Evolutionary conservation across 192 early-diverging fungal species (phyloP).

Genomic region (Umbelopsis sp.): DNA sequence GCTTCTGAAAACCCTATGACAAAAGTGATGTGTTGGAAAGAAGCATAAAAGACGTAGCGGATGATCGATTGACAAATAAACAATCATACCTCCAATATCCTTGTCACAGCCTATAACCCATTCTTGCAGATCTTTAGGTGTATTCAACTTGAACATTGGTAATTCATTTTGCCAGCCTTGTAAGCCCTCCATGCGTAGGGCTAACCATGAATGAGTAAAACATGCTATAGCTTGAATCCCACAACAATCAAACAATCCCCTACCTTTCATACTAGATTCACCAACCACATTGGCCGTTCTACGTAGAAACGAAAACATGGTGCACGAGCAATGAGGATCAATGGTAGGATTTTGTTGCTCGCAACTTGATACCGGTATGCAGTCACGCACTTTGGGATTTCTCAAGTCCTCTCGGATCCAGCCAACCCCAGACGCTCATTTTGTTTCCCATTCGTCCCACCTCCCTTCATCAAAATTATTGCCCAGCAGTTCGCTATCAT

Average conservation of each 20-base stretch:
- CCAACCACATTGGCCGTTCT: conserved; percentile 31
- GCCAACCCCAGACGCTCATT: not conserved
- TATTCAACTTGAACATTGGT: conserved; percentile 67
- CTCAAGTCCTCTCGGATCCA: not conserved
- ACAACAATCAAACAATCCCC: not conserved
- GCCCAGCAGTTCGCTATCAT: conserved; percentile 12
- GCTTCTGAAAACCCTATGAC: conserved; percentile 67
- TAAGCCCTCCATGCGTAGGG: conserved; percentile 40
- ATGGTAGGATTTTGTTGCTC: not conserved
- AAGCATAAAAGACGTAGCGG: not conserved
- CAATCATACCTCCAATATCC: conserved; percentile 76
- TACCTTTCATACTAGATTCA: conserved; percentile 36
- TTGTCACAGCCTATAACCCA: conserved; percentile 90
- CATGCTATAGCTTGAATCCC: not conserved
- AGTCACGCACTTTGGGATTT: too few species aligned
- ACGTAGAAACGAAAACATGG: conserved; percentile 36
- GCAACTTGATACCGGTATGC: too few species aligned
- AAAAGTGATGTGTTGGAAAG: conserved; percentile 13
- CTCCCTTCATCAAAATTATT: conserved; percentile 11
- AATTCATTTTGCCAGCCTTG: conserved; percentile 70
- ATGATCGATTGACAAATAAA: too few species aligned
- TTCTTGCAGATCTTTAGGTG: conserved; percentile 61
- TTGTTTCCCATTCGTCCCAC: not conserved
- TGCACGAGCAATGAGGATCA: not conserved
- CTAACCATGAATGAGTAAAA: conserved; percentile 7